Evolutionary conservation across 2,329 filamentous ascomycete genomes (phyloP).

Genomic region (Venturiaceae sp.): DNA sequence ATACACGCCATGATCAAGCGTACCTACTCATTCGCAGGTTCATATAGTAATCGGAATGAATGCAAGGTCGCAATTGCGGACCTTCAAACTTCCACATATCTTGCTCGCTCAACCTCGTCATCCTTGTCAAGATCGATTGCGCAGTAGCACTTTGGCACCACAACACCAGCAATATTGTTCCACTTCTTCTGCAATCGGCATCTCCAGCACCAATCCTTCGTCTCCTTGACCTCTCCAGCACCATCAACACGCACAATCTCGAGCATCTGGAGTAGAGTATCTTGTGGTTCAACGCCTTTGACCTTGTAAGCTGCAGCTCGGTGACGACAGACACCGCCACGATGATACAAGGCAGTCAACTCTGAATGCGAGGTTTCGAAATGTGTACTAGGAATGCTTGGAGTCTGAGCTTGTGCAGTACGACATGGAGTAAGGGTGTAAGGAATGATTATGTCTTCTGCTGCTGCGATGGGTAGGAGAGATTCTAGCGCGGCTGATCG

Average conservation of each 20-base stretch:
- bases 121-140: neutral
- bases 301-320: neutral
- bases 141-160: neutral
- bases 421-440: neutral
- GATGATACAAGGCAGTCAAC: neutral
- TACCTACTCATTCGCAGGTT: too few species aligned
- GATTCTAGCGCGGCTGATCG: conserved; percentile 23
- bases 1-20: neutral
- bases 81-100: neutral
- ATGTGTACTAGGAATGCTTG: neutral
- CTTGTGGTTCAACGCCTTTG: neutral
- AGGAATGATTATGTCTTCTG: conserved; percentile 18
- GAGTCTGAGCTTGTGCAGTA: neutral
- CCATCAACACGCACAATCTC: neutral
- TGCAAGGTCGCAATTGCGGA: neutral
- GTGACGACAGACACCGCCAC: neutral
- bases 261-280: neutral
- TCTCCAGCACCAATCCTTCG: neutral
- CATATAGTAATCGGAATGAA: neutral
- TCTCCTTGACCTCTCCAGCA: neutral
- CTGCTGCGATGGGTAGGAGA: conserved; percentile 26
- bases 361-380: neutral
- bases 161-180: neutral
- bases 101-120: neutral
- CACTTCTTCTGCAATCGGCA: neutral